Evolutionary conservation across 176 grass and related monocot species (phyloP), one percentile per base, ranked within the genome.

Genomic region (Stipa capillata): DNA sequence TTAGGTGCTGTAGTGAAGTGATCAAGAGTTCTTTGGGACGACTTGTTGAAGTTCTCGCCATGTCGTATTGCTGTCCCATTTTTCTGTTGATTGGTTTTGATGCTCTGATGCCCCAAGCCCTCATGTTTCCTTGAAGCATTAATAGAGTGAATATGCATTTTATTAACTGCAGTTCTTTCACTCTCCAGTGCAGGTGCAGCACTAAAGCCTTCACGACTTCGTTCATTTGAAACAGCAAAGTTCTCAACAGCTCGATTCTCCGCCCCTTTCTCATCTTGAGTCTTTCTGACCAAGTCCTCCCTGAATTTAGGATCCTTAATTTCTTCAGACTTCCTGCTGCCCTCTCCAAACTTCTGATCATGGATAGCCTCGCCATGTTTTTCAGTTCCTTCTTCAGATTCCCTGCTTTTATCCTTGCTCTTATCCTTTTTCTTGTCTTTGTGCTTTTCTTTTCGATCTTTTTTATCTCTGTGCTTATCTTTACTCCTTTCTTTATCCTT

Each of bases 391-490:
- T 93, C 81, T 60, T 59, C 64, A 41, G 74, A 83, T 36, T 84
- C 59, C 85, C 74, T 90, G 76, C 49, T 88, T 94, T 88, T 90
- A 77, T 90, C 91, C 84, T 90, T 90, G 76, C 81, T 79, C 79
- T 90, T 90, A 25, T 86, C 83, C 21, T 77, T 90, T 83, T 94
- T 90, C 91, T 88, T 88, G 24, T 94, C 91, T 86, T 86, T 94
- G 75, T 83, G 85, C 29, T 88, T 94, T 64, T 92, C 90, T 85
- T 92, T 92, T 15, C 86, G 86, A 50, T 92, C 90, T 82, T 92
- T 91, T 80, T 88, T 92, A 60, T 92, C 90, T 76, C 59, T 92
- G 86, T 88, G 90, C 68, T 88, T 92, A 82, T 92, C 82, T 85
- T 88, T 92, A 82, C 82, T 85, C 61, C 74, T 86, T 31, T 92